These are phyloP conservation scores for Verbena officinalis DNA, from an alignment of 257 asterid species.

Conservation along the genomic window DNA sequence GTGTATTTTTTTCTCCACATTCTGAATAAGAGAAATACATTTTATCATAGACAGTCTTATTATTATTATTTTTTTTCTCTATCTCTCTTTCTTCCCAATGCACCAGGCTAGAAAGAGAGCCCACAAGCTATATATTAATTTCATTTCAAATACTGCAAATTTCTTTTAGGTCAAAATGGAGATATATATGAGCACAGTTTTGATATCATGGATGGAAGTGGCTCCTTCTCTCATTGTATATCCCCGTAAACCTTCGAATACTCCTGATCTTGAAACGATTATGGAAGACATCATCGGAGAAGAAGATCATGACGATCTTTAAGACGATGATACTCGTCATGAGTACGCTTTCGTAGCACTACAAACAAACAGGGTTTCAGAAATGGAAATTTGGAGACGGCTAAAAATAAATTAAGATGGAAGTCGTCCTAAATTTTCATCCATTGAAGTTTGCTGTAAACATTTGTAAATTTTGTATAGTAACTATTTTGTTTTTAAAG, in stretches of 20 bases:
- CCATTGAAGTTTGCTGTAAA: too few relatives aligned
- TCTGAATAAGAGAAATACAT: too few relatives aligned
- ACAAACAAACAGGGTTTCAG: too few relatives aligned
- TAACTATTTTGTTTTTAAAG: neutral
- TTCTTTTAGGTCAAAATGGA: constrained; percentile 15
- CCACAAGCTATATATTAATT: neutral
- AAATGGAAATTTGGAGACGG: too few relatives aligned
- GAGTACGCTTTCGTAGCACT: too few relatives aligned
- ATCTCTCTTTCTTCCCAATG: constrained; percentile 32
- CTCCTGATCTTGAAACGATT: constrained; percentile 30
- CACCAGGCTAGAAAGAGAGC: constrained; percentile 24
- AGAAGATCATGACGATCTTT: constrained; percentile 15
- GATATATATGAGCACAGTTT: neutral
- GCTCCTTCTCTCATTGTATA: constrained; percentile 25
- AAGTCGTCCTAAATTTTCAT: too few relatives aligned
- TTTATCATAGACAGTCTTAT: too few relatives aligned
- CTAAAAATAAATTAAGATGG: too few relatives aligned
- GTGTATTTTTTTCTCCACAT: neutral
- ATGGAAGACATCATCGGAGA: constrained; percentile 28
- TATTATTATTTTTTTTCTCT: neutral
- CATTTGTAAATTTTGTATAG: neutral
- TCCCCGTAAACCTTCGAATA: constrained; percentile 30
- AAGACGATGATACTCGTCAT: neutral
- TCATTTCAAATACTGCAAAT: neutral
- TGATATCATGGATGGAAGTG: constrained; percentile 32